These are phyloP conservation scores for Russula ochroleuca DNA, from an alignment of 768 basidiomycete genomes.

Conservation along the genomic window DNA sequence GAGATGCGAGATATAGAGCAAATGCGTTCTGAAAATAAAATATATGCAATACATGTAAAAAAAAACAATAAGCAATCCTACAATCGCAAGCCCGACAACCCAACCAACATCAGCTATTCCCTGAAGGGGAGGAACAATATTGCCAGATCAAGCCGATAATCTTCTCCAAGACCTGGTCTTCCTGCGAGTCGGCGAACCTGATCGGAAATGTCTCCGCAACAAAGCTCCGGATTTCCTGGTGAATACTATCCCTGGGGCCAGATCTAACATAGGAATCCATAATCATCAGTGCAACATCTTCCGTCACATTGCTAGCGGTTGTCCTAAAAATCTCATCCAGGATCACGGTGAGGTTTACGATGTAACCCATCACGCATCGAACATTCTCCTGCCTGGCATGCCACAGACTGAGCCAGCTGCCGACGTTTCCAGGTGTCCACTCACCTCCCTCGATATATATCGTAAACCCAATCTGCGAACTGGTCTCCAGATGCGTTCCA, in stretches of 20 bases:
- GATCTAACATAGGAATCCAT: not conserved
- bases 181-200: not conserved
- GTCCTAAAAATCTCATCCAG: not conserved
- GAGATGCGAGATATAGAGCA: too few relatives aligned
- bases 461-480: not conserved
- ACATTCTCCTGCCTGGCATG: not conserved
- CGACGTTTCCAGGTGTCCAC: not conserved
- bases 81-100: too few relatives aligned
- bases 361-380: conserved; percentile 9
- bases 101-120: too few relatives aligned
- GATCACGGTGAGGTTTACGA: conserved; percentile 2
- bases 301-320: not conserved
- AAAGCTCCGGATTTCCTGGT: not conserved
- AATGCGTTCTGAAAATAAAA: too few relatives aligned
- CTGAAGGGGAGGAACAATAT: not conserved
- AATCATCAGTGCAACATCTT: too few relatives aligned
- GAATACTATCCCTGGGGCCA: not conserved
- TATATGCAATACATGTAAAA: too few relatives aligned
- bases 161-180: not conserved
- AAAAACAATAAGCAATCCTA: too few relatives aligned
- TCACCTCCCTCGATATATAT: conserved; percentile 5
- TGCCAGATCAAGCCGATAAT: not conserved
- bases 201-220: not conserved
- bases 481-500: not conserved
- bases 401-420: not conserved